A percentile compares a stretch with the other conserved stretches of the same genome.
Conservation (phyloP, 768 basidiomycete species). For the Hirschioporus abietinus region DNA sequence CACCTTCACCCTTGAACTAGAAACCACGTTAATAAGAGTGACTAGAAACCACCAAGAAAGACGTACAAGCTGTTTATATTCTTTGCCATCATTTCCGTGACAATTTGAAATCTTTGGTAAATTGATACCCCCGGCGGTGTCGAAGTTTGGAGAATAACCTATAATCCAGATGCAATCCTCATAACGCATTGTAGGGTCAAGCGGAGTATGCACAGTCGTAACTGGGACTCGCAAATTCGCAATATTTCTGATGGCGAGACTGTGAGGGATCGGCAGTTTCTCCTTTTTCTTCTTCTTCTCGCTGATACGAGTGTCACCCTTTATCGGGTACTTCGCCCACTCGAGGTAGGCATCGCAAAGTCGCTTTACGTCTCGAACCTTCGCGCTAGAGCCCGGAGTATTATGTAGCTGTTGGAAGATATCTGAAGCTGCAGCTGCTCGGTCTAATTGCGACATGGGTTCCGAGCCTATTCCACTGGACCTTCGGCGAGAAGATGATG, state of each 20-base stretch:
- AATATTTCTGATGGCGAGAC: conserved; percentile 42
- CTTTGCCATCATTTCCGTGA: conserved; percentile 55
- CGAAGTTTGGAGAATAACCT: conserved; percentile 53
- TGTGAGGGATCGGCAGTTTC: conserved; percentile 37
- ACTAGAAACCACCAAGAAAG: not conserved
- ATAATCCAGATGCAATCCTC: conserved; percentile 62
- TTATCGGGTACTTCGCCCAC: conserved; percentile 65
- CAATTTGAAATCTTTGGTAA: conserved; percentile 77
- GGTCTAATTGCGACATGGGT: conserved; percentile 46
- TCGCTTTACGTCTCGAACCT: conserved; percentile 48
- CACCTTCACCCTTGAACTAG: conserved; percentile 88
- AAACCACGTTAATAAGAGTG: conserved; percentile 3
- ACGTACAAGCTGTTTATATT: conserved; percentile 76
- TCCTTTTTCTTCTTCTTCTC: conserved; percentile 20
- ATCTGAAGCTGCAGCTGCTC: conserved; percentile 56
- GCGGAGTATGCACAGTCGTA: conserved; percentile 61
- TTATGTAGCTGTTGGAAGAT: conserved; percentile 52
- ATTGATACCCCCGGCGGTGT: conserved; percentile 72
- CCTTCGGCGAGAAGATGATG: not conserved
- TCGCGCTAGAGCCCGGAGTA: conserved; percentile 31
- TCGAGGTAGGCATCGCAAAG: conserved; percentile 63
- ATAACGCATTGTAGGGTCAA: conserved; percentile 71
- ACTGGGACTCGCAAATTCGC: conserved; percentile 69
- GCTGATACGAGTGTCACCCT: conserved; percentile 23
- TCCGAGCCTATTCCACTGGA: conserved; percentile 19